Conservation (phyloP, 208 protist genomes). For the Leishmania tropica region DNA sequence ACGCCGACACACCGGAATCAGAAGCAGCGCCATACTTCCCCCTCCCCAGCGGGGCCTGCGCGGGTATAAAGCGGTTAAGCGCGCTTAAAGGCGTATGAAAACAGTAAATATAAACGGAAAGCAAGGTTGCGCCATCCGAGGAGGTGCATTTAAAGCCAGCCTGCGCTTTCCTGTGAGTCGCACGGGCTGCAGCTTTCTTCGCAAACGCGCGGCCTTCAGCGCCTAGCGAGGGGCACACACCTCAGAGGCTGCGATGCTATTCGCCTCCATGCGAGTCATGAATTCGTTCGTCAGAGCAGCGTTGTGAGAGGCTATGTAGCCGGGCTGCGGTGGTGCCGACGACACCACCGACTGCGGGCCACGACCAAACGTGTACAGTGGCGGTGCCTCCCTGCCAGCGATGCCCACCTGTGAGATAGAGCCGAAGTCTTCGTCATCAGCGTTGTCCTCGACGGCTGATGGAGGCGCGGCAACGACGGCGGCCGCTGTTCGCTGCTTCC, state of each 20-base stretch:
- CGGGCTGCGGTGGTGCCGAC: constrained; percentile 9
- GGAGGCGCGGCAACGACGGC: neutral
- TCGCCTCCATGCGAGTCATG: constrained; percentile 17
- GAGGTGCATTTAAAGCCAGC: neutral
- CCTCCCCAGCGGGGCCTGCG: neutral
- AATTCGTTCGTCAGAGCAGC: constrained; percentile 10
- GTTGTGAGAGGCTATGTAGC: constrained; percentile 7
- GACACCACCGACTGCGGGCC: constrained; percentile 22
- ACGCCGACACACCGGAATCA: neutral
- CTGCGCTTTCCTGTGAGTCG: neutral
- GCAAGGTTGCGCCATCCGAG: neutral
- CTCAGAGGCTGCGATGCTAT: constrained; percentile 16
- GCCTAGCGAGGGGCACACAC: neutral
- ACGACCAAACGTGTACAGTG: constrained; percentile 23
- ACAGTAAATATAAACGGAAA: neutral
- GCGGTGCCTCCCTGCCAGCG: constrained; percentile 4
- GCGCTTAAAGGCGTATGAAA: neutral
- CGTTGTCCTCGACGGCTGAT: neutral
- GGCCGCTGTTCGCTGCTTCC: neutral
- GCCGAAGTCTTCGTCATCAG: constrained; percentile 23
- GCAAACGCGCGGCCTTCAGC: neutral
- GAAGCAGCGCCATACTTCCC: too few species aligned
- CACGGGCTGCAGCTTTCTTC: neutral
- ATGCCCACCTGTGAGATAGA: constrained; percentile 22
- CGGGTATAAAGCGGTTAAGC: neutral